Base-by-base conservation (phyloP, 2,329 filamentous ascomycete genomes). In the Alternaria brassicicola region DNA sequence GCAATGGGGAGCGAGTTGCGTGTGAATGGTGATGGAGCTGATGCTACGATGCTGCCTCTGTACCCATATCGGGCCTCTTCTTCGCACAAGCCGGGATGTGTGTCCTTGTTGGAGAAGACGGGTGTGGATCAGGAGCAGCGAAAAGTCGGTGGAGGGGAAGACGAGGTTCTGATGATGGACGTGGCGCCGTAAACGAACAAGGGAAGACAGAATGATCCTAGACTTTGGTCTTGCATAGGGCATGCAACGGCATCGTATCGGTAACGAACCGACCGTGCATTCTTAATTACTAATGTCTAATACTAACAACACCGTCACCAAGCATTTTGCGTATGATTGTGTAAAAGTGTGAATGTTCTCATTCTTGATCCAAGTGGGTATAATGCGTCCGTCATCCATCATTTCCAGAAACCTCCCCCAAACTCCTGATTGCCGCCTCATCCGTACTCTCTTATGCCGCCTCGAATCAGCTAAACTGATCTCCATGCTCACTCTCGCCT, bases 381-480 rank as follows among this genome's bases (percentile, higher is more conserved):
- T 61, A 57, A 55, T 46, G 55, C 49, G 28, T 28, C 50, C 38
- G 31, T 35, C 25, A 28, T 39, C 38, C 19, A 26, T 53, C 28
- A 25, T 47, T 43, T 36, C 33, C 38, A 46, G 23, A n/a, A 31
- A 2, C 43, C 8, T 35, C 19, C 13, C 13, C 3, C 39, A n/a
- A 47, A 47, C 23, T 47, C 41, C 41, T 6, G n/a, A 15, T 6
- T 19, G 38, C 17, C 13, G 17, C 7, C 15, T 30, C 49, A 26
- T 12, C n/a, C 33, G 8, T 17, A 15, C 17, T 21, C 15, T n/a
- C 35, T 55, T 39, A 42, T 9, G 3, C 17, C 21, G 12, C 26
- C 10, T 6, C 4, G 13, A 23, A 23, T 47, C 19, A 47, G 30
- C 85, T 88, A 64, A 91, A 91, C 59, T 89, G 87, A 75, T 91